Evolutionary conservation across 2,329 filamentous ascomycete genomes (phyloP).

Genomic region (Sarocladium oryzae): DNA sequence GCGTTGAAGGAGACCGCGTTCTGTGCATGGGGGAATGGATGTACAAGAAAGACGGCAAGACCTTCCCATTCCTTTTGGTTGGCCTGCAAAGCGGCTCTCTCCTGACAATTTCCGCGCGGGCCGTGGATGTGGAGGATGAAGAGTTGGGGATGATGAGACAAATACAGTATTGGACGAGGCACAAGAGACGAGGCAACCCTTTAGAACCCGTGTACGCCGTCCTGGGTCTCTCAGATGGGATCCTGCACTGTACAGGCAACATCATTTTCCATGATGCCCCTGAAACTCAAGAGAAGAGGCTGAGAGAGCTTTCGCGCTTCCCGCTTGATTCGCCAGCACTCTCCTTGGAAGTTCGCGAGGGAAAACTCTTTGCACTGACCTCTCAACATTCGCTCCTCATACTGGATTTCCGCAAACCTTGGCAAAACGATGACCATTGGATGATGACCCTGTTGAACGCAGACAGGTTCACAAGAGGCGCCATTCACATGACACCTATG

Average conservation of each 20-base stretch:
- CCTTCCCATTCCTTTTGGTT: slow-evolving; percentile 58
- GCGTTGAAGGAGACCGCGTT: slow-evolving; percentile 45
- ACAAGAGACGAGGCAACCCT: slow-evolving; percentile 35
- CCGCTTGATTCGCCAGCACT: slow-evolving; percentile 47
- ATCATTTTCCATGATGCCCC: slow-evolving; percentile 51
- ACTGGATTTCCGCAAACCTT: slow-evolving; percentile 39
- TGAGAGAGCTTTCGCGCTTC: slow-evolving; percentile 40
- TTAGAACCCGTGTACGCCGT: slow-evolving; percentile 48
- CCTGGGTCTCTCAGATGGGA: slow-evolving; percentile 44
- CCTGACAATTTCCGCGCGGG: slow-evolving; percentile 42
- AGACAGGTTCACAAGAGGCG: slow-evolving; percentile 37
- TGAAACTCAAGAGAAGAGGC: slow-evolving; percentile 42
- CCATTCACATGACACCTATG: slow-evolving; percentile 32
- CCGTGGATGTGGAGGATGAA: not conserved
- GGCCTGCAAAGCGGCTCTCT: slow-evolving; percentile 42
- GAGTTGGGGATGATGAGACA: slow-evolving; percentile 14
- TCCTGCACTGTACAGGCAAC: slow-evolving; percentile 50
- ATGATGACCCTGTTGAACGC: slow-evolving; percentile 36
- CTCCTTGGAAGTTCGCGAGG: slow-evolving; percentile 39
- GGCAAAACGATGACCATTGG: slow-evolving; percentile 15
- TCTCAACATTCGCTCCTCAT: slow-evolving; percentile 48
- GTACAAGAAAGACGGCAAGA: slow-evolving; percentile 48
- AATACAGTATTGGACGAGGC: slow-evolving; percentile 48
- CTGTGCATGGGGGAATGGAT: slow-evolving; percentile 59
- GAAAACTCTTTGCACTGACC: slow-evolving; percentile 46